Conservation (phyloP, 352 stramenopile genomes). For the Phytopythium delawarense region DNA sequence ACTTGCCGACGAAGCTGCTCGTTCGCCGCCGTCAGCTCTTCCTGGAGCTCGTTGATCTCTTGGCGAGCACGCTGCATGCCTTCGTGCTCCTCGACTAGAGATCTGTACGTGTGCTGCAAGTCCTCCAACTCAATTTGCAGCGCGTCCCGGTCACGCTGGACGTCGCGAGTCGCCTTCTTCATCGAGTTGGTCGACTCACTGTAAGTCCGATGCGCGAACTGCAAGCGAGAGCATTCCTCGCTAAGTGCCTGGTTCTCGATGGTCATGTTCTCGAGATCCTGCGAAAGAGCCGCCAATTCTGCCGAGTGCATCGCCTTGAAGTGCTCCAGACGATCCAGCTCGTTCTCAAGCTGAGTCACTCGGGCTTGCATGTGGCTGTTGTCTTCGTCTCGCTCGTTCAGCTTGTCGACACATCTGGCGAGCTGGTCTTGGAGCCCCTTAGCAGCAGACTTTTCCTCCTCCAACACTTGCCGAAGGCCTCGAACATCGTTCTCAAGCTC, state of each 20-base stretch:
- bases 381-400: slow-evolving; percentile 52
- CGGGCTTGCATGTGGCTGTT: slow-evolving; percentile 34
- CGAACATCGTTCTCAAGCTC: slow-evolving; percentile 48
- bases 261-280: slow-evolving; percentile 87
- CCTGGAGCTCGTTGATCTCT: slow-evolving; percentile 48
- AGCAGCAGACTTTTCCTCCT: slow-evolving; percentile 27
- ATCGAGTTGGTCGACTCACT: slow-evolving; percentile 49
- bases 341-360: slow-evolving; percentile 40
- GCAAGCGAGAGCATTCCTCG: slow-evolving; percentile 66
- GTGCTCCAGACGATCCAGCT: slow-evolving; percentile 53
- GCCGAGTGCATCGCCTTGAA: slow-evolving; percentile 62
- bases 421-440: slow-evolving; percentile 58
- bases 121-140: slow-evolving; percentile 78
- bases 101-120: slow-evolving; percentile 64
- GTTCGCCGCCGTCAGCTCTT: slow-evolving; percentile 61
- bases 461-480: slow-evolving; percentile 31
- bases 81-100: slow-evolving; percentile 70
- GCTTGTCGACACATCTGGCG: slow-evolving; percentile 44
- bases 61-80: slow-evolving; percentile 51
- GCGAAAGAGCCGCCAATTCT: slow-evolving; percentile 55
- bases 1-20: slow-evolving; percentile 66
- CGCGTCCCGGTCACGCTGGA: slow-evolving; percentile 63
- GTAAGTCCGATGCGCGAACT: slow-evolving; percentile 45
- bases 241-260: slow-evolving; percentile 84
- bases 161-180: slow-evolving; percentile 51